Conservation (phyloP, 2,329 filamentous ascomycete species). For the Alternaria metachromatica region DNA sequence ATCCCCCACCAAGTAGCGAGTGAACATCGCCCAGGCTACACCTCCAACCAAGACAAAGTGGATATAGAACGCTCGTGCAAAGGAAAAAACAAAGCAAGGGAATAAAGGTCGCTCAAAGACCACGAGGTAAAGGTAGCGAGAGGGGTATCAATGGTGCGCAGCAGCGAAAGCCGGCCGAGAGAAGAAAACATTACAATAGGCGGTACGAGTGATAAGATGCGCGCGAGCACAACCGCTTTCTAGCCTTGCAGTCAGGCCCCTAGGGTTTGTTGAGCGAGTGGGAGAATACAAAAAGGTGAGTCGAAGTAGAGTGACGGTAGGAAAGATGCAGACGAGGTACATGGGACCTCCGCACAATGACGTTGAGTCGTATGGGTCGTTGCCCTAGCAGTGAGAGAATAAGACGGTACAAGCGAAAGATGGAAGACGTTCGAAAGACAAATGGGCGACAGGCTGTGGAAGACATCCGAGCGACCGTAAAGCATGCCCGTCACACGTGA, state of each 20-base stretch:
- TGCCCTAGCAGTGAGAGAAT: slow-evolving; percentile 2
- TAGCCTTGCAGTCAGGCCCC: slow-evolving; percentile 17
- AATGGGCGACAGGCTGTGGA: slow-evolving; percentile 6
- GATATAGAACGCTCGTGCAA: slow-evolving; percentile 55
- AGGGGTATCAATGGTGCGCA: slow-evolving; percentile 22
- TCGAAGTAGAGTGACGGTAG: neutral
- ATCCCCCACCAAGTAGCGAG: neutral
- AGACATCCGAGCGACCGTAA: slow-evolving; percentile 11
- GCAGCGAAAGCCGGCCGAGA: slow-evolving; percentile 2
- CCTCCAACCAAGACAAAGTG: neutral
- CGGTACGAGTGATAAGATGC: slow-evolving; percentile 15
- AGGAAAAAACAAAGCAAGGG: neutral
- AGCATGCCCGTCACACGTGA: slow-evolving; percentile 16
- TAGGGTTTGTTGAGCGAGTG: slow-evolving; percentile 9
- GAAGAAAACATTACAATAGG: slow-evolving; percentile 20
- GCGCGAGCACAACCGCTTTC: slow-evolving; percentile 22
- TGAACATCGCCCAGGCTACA: neutral
- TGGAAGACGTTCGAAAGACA: slow-evolving; percentile 2
- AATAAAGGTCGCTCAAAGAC: slow-evolving; percentile 3
- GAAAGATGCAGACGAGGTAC: neutral
- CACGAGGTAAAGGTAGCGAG: neutral
- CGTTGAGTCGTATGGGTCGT: slow-evolving; percentile 7
- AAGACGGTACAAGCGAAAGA: neutral
- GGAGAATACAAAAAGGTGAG: neutral
- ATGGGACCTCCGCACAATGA: slow-evolving; percentile 3